Evolutionary conservation across 1,139 yeast species (phyloP), one percentile per base, ranked within the genome.

Genomic region (Candida smagusa): DNA sequence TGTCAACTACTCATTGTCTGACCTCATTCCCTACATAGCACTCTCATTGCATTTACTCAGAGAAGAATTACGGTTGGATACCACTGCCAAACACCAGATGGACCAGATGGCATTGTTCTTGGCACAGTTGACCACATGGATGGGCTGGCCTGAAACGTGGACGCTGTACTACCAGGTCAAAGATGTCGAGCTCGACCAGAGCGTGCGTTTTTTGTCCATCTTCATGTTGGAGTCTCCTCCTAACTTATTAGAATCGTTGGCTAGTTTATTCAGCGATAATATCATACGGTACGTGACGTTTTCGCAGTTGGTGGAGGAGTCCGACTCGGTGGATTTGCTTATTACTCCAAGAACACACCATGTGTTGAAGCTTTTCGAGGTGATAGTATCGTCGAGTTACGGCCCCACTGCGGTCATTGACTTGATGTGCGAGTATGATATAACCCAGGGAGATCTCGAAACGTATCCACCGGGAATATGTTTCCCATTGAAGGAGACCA

Each of bases 81-180:
- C 78, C 2, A 62, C 81, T 27, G 66, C 72, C 8, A 44, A 54
- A 2, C 44, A 49, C 0, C 61, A 65, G 13, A 61, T 72, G 12
- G 48, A 60, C 4, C 58, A 59, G 28, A 50, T 89, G 11, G 80
- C 83, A 0, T 32, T 62, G 1, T 53, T 89, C 8, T 58, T 90
- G n/a, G 66, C 81, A 0, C 86, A 82, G 46, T 49, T 85, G 6
- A 73, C 83, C 0, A 46, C 63, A 8, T 77, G 88, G 81, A 77
- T 84, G 76, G 81, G 84, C 2, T 88, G 96, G 96, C 76, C 82
- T 3, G 74, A 68, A 0, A 43, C 54, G 0, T 89, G 97, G 96
- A 56, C 61, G 12, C 54, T 58, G 2, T 81, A 80, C 51, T 86
- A 87, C 52, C 65, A 58, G 56, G 48, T 63, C 6, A 64, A 61